phyloP scores from a whole-genome alignment of 2,329 filamentous ascomycete species.

The Nectriaceae sp. region DNA sequence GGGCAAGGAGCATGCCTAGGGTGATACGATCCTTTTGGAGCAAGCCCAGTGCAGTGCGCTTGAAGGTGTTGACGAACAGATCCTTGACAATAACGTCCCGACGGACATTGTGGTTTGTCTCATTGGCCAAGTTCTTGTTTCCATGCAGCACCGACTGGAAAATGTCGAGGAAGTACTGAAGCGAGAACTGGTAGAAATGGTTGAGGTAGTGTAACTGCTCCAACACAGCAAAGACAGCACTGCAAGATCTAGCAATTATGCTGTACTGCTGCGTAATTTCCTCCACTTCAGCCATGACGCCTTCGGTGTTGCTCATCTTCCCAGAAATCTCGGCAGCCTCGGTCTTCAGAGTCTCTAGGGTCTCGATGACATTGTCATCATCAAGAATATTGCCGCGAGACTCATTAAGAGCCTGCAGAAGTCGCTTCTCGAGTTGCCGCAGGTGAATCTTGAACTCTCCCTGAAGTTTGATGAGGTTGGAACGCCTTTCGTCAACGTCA shows the following conservation, averaged over 20 bases:
- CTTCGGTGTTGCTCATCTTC: conserved; percentile 96
- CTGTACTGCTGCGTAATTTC: conserved; percentile 94
- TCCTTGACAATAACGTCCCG: conserved; percentile 90
- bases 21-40: conserved; percentile 94
- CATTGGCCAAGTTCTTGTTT: conserved; percentile 71
- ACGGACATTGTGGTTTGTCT: conserved; percentile 75
- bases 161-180: conserved; percentile 97
- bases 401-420: conserved; percentile 94
- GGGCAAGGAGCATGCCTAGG: conserved; percentile 89
- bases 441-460: conserved; percentile 99
- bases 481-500: conserved; percentile 93
- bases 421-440: conserved; percentile 88
- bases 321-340: conserved; percentile 93
- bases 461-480: conserved; percentile 97
- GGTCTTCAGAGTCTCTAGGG: conserved; percentile 94
- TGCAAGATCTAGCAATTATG: conserved; percentile 91
- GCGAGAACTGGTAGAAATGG: conserved; percentile 98
- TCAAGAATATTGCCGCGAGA: conserved; percentile 97
- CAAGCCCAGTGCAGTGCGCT: conserved; percentile 88
- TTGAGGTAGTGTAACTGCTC: conserved; percentile 98
- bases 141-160: conserved; percentile 88
- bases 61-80: conserved; percentile 88
- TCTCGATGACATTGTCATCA: conserved; percentile 97
- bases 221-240: conserved; percentile 93
- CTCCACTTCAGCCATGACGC: conserved; percentile 97